These are phyloP conservation scores for Tephrocybe sp. DNA, from an alignment of 768 basidiomycete genomes.

Conservation along the genomic window DNA sequence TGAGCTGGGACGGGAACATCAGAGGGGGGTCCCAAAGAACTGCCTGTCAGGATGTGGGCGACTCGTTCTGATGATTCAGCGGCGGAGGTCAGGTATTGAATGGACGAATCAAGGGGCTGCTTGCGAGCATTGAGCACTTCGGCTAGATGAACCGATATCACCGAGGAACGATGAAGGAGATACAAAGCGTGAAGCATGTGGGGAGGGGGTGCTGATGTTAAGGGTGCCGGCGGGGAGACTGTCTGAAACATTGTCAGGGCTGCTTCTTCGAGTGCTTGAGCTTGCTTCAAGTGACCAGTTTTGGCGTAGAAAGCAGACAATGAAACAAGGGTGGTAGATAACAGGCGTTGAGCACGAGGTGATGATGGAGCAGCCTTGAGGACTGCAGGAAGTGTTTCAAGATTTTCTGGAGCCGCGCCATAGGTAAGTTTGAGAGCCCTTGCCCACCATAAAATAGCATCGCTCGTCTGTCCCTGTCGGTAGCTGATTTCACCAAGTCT, in stretches of 20 bases:
- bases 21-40: slow-evolving; percentile 29
- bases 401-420: slow-evolving; percentile 23
- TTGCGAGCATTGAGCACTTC: slow-evolving; percentile 62
- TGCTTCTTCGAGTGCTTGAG: slow-evolving; percentile 53
- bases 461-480: slow-evolving; percentile 47
- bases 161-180: slow-evolving; percentile 70
- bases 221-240: slow-evolving; percentile 43
- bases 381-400: slow-evolving; percentile 21
- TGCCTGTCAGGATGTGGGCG: slow-evolving; percentile 48
- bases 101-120: slow-evolving; percentile 38
- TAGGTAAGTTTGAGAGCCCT: slow-evolving; percentile 48
- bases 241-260: slow-evolving; percentile 54
- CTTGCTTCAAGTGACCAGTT: slow-evolving; percentile 51
- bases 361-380: slow-evolving; percentile 46
- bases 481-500: slow-evolving; percentile 68
- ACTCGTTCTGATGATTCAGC: slow-evolving; percentile 69
- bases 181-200: slow-evolving; percentile 63
- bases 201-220: slow-evolving; percentile 45
- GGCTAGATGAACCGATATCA: slow-evolving; percentile 69
- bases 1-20: slow-evolving; percentile 27
- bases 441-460: slow-evolving; percentile 69
- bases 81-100: slow-evolving; percentile 57
- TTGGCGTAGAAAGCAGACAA: slow-evolving; percentile 69
- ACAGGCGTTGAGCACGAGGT: slow-evolving; percentile 60
- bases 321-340: slow-evolving; percentile 63